A percentile compares a stretch with the other conserved stretches of the same genome.
Evolutionary conservation across 106 monocot genomes (phyloP).

Genomic region (Dendrobium chrysotoxum): DNA sequence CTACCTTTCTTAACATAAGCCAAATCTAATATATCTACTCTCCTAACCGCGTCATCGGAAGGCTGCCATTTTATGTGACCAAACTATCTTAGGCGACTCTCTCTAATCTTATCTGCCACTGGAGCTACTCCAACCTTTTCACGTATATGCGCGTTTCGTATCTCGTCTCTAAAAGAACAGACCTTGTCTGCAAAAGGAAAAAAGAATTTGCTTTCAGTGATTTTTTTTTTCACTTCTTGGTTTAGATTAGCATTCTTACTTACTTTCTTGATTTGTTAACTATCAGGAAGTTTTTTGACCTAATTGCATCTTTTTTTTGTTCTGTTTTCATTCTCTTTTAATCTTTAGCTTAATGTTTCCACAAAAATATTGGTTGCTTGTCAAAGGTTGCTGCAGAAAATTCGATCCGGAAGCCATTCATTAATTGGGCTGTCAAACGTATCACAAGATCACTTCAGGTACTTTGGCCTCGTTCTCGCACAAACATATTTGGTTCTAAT

Average conservation of each 20-base stretch:
- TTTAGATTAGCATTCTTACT: not conserved
- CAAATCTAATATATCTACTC: too few species aligned
- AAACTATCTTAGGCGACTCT: too few species aligned
- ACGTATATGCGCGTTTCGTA: too few species aligned
- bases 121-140: too few species aligned
- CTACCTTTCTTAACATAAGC: too few species aligned
- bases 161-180: not conserved
- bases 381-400: slow-evolving; percentile 83
- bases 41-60: too few species aligned
- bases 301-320: not conserved
- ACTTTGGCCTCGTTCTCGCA: slow-evolving; percentile 96
- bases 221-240: not conserved
- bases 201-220: not conserved
- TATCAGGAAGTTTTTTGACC: not conserved
- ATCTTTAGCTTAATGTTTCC: not conserved
- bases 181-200: not conserved
- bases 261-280: not conserved
- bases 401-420: slow-evolving; percentile 69
- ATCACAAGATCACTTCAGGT: slow-evolving; percentile 85
- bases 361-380: slow-evolving; percentile 18
- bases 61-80: too few species aligned
- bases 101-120: too few species aligned
- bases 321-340: not conserved
- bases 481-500: slow-evolving; percentile 91
- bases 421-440: slow-evolving; percentile 91